Evolutionary conservation across 1,284 basidiomycete species (phyloP).

Genomic region (Fomitiporia mediterranea): DNA sequence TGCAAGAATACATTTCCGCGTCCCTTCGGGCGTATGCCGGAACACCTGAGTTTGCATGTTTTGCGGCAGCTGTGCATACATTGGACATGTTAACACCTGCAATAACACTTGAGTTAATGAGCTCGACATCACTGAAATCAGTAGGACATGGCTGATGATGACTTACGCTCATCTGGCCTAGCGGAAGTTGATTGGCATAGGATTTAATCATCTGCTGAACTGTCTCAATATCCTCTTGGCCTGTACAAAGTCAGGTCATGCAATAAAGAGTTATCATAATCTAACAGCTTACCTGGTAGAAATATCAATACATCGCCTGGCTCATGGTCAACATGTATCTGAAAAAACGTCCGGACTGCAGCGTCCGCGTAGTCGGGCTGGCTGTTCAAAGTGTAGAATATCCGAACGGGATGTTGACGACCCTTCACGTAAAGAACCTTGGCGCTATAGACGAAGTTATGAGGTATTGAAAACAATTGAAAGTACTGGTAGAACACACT

Average conservation of each 20-base stretch:
- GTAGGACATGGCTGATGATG: not conserved
- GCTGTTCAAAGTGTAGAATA: constrained; percentile 67
- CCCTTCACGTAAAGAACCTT: constrained; percentile 90
- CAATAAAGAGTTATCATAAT: too few species aligned
- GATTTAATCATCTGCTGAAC: constrained; percentile 69
- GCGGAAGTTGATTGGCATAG: constrained; percentile 62
- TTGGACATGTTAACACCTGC: constrained; percentile 69
- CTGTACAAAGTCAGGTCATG: constrained; percentile 32
- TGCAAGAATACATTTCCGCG: constrained; percentile 87
- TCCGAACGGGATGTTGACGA: constrained; percentile 87
- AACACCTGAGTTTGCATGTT: constrained; percentile 81
- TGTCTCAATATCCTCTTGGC: constrained; percentile 96
- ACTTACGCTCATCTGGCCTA: constrained; percentile 48
- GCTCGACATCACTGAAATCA: not conserved
- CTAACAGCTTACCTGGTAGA: constrained; percentile 60
- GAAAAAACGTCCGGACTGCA: constrained; percentile 85
- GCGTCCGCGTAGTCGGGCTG: constrained; percentile 88
- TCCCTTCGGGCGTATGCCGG: constrained; percentile 58
- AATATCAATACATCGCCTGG: constrained; percentile 92
- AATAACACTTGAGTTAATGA: constrained; percentile 10
- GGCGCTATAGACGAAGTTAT: constrained; percentile 45
- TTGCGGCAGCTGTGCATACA: constrained; percentile 83
- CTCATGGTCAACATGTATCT: constrained; percentile 79
- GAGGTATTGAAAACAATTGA: not conserved
- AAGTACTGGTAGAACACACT: constrained; percentile 45